Base-by-base conservation (phyloP, 306 rosid species). In the Pueraria montana region DNA sequence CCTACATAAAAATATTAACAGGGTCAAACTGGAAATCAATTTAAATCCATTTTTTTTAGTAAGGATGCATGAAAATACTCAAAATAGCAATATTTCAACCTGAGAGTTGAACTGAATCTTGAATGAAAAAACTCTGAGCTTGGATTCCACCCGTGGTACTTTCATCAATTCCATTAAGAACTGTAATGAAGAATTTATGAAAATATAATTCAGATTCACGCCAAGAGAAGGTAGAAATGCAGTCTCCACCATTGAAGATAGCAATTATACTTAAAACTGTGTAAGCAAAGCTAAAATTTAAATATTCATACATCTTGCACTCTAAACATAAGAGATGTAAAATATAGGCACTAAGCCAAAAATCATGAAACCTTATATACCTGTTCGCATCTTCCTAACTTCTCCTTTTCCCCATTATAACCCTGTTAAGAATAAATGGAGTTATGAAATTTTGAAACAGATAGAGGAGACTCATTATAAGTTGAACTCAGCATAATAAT, bases 351-450 rank as follows among this genome's bases (percentile, higher is more conserved):
- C 80, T 58, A 56, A 43, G 17, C 49, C n/a, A 62, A 76, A 75
- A 80, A 72, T 7, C 9, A 64, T 50, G 55, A 80, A 74, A 82
- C 61, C 42, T 43, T 83, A 52, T 68, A 36, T 80, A 95, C 99
- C 99, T 95, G 98, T 89, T 95, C 99, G 63, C 98, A 95, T 89
- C 89, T 93, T 81, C 99, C 99, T 59, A 93, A 82, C 87, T 91
- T 95, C 84, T 92, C 94, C 88, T 87, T 93, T 58, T 93, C 98
- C 82, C 98, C 99, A 8, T 83, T 83, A 66, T 92, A 93, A 59
- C 91, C 94, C 99, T 95, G 86, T 95, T 74, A 83, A 71, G 59
- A 72, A 82, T 72, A 77, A 53, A 80, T 72, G 83, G 21, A 64
- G 86, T 72, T 55, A 75, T 38, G 24, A 80, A 66, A 82, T 73